Base-by-base conservation (phyloP, 306 rosid genomes). In the Cucurbita argyrosperma region DNA sequence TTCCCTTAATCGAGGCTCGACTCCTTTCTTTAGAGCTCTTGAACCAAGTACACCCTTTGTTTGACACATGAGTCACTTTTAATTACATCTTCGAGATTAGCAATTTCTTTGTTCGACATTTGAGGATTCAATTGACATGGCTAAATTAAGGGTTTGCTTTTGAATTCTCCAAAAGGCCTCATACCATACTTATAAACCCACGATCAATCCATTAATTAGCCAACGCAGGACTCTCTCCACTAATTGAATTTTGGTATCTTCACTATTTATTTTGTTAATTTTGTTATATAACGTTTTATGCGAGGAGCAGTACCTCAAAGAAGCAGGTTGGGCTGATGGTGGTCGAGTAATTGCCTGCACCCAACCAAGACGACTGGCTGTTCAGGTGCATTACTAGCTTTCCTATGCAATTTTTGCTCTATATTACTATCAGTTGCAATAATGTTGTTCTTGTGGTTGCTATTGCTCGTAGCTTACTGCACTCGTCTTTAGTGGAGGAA, bases 271-370 rank as follows among this genome's bases (percentile, higher is more conserved):
- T 46, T 67, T 11, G 54, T 45, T 21, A 45, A 64, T 64, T 64
- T 64, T 40, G 71, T 64, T 18, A 10, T 18, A 10, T 12, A 16
- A 56, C 8, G 40, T 53, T 72, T 10, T 54, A 45, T 12, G 51
- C 58, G 46, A 76, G 81, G 63, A 72, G 77, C 86, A 93, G 97
- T 93, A 77, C 74, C 85, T 93, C 59, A 90, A 84, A 72, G 98
- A 93, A 76, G 96, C 96, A 6, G 98, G 97, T 10, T 93, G 98
- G 98, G 93, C 90, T 13, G 79, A 86, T 5, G 96, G 97, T 84
- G 96, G 98, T 55, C 85, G 98, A 51, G 74, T 89, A 38, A 85
- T 93, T 35, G 98, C 92, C 55, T 93, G 98, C 75, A 93, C 98
- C 73, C 98, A 90, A 78, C 98, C 98, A 26, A 82, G 98, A 76